Evolutionary conservation across 495 filamentous ascomycete genomes (phyloP).

Genomic region (Aspergillus saccharolyticus): DNA sequence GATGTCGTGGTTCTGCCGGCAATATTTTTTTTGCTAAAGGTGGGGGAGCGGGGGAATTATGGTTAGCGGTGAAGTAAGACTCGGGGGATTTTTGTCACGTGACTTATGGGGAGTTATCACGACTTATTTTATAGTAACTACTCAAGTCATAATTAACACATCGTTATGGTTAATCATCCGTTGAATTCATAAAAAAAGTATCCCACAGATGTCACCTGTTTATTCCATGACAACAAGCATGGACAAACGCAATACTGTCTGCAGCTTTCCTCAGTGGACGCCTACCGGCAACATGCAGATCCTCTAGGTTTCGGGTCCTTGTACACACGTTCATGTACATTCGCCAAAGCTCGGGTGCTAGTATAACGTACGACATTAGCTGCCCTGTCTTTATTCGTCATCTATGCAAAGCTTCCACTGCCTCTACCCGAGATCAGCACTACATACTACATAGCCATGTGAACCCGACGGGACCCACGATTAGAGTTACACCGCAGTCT

Average conservation of each 20-base stretch:
- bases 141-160: too few relatives aligned
- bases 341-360: neutral
- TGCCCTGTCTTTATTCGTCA: neutral
- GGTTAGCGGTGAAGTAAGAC: too few relatives aligned
- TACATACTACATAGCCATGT: neutral
- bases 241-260: too few relatives aligned
- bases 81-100: too few relatives aligned
- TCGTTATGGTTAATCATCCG: too few relatives aligned
- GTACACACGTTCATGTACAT: neutral
- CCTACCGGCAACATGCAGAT: neutral
- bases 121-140: too few relatives aligned
- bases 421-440: neutral
- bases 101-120: too few relatives aligned
- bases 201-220: too few relatives aligned
- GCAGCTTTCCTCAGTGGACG: neutral
- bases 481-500: neutral
- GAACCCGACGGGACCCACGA: neutral
- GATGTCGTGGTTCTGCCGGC: neutral
- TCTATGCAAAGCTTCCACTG: neutral
- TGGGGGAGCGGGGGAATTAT: too few relatives aligned
- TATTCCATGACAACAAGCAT: too few relatives aligned
- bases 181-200: too few relatives aligned
- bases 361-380: neutral
- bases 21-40: neutral
- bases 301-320: neutral